These are phyloP conservation scores for Suillus subaureus DNA, from an alignment of 768 basidiomycete species.

Conservation along the genomic window DNA sequence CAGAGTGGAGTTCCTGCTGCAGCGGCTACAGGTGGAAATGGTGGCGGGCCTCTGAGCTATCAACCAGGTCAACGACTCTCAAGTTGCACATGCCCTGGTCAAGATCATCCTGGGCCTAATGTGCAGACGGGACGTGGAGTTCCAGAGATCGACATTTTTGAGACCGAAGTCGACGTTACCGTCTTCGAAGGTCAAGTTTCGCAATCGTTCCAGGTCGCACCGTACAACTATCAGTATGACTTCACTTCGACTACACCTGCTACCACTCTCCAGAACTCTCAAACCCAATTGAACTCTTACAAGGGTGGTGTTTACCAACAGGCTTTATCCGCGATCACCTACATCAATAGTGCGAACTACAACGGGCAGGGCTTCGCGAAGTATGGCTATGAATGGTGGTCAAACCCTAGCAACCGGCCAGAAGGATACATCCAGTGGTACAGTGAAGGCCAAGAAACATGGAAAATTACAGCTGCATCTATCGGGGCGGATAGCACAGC, in stretches of 20 bases:
- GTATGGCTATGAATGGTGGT: constrained; percentile 84
- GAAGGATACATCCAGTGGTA: constrained; percentile 89
- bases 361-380: constrained; percentile 53
- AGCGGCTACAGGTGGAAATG: constrained; percentile 51
- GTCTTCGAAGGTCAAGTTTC: constrained; percentile 65
- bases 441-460: constrained; percentile 62
- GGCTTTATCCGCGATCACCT: constrained; percentile 66
- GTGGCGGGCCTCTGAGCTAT: constrained; percentile 64
- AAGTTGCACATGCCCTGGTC: constrained; percentile 84
- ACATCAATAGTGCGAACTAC: constrained; percentile 58
- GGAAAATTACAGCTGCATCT: constrained; percentile 68
- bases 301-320: constrained; percentile 75
- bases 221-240: constrained; percentile 71
- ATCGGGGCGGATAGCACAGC: constrained; percentile 65
- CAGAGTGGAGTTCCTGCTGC: constrained; percentile 59
- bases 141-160: constrained; percentile 93
- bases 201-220: constrained; percentile 80
- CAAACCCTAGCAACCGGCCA: constrained; percentile 61
- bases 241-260: constrained; percentile 57
- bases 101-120: constrained; percentile 87
- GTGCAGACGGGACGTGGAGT: constrained; percentile 67
- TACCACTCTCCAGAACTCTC: constrained; percentile 53
- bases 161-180: constrained; percentile 69
- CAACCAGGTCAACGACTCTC: constrained; percentile 87
- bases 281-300: constrained; percentile 65